phyloP scores from a whole-genome alignment of 495 filamentous ascomycete genomes.

The Neurospora tetrasperma region DNA sequence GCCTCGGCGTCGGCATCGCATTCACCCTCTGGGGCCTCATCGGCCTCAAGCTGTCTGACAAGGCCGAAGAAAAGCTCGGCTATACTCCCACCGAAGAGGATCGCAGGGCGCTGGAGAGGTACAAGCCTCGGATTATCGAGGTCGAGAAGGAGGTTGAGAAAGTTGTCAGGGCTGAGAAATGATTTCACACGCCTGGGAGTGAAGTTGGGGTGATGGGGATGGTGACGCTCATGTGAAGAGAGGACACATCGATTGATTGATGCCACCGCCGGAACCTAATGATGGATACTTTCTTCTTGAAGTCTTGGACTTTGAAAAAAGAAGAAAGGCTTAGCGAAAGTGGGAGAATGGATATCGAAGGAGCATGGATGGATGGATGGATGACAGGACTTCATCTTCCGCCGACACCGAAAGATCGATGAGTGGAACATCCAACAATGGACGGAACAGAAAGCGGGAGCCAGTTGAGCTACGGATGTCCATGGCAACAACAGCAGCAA shows the following conservation, averaged over 20 bases:
- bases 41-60: slow-evolving; percentile 31
- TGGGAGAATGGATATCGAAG: neutral
- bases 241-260: neutral
- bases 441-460: neutral
- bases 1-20: slow-evolving; percentile 30
- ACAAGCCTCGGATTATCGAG: slow-evolving; percentile 28
- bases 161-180: neutral
- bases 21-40: slow-evolving; percentile 34
- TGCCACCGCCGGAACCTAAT: neutral
- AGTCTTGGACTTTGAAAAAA: neutral
- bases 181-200: neutral
- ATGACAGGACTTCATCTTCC: neutral
- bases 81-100: slow-evolving; percentile 36
- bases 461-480: neutral
- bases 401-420: neutral
- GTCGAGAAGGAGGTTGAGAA: slow-evolving; percentile 19
- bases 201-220: neutral
- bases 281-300: neutral
- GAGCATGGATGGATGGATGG: neutral
- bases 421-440: neutral
- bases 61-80: slow-evolving; percentile 31
- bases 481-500: neutral
- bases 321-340: neutral
- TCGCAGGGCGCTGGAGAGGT: slow-evolving; percentile 26
- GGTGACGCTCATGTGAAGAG: neutral